A percentile compares a stretch with the other conserved stretches of the same genome.
Evolutionary conservation across 176 grass and related monocot genomes (phyloP).

Genomic region (Eleusine indica): DNA sequence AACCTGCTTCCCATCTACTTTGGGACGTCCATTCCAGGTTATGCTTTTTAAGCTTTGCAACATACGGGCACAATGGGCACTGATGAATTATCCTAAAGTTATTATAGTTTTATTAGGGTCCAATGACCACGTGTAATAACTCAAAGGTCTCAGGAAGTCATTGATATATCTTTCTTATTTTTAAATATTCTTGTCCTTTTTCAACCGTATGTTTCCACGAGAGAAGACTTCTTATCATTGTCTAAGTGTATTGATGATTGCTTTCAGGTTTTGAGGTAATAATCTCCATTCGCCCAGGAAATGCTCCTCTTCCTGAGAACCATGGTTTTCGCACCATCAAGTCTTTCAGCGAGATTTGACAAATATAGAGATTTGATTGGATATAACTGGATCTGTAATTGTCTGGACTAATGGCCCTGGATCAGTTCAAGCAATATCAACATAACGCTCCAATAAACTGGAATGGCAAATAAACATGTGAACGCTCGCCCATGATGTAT

Average conservation of each 20-base stretch:
- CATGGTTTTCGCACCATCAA: constrained; percentile 62
- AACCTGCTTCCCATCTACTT: too few species aligned
- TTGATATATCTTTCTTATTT: not conserved
- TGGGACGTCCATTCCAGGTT: too few species aligned
- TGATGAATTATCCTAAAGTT: not conserved
- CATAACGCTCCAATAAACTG: not conserved
- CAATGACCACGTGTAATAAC: not conserved
- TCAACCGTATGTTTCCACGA: not conserved
- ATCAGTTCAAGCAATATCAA: constrained; percentile 8
- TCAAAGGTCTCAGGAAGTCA: not conserved
- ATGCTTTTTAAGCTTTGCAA: too few species aligned
- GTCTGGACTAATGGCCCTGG: not conserved
- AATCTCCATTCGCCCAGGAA: constrained; percentile 67
- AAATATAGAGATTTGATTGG: not conserved
- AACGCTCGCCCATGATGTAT: not conserved
- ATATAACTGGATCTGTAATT: not conserved
- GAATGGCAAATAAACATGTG: constrained; percentile 28
- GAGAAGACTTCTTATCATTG: not conserved
- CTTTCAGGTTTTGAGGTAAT: constrained; percentile 59
- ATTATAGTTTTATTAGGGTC: not conserved
- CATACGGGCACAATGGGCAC: too few species aligned
- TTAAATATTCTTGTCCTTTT: not conserved
- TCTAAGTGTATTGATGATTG: not conserved
- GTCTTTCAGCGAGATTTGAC: constrained; percentile 61
- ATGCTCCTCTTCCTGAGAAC: constrained; percentile 59